These are phyloP conservation scores for Candida albicans DNA, from an alignment of 1,139 yeast genomes.

Conservation along the genomic window DNA sequence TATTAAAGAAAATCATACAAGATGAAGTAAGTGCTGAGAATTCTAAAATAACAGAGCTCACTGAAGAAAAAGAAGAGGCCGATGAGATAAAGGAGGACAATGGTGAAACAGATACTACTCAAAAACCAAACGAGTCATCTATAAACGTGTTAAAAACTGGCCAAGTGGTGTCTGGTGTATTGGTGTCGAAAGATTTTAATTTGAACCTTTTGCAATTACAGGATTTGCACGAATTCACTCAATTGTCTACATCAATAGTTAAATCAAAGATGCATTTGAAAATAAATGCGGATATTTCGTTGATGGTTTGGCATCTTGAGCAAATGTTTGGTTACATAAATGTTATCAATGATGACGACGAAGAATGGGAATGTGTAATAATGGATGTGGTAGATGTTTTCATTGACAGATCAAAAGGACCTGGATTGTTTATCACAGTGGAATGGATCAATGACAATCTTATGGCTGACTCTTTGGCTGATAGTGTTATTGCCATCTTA, in stretches of 20 bases:
- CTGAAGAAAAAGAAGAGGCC: conserved; percentile 16
- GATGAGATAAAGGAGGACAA: conserved; percentile 14
- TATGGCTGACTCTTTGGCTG: conserved; percentile 92
- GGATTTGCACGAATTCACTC: conserved; percentile 87
- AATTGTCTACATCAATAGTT: conserved; percentile 80
- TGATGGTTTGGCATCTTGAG: conserved; percentile 84
- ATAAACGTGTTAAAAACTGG: conserved; percentile 26
- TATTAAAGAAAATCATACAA: conserved; percentile 34
- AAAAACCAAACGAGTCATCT: conserved; percentile 1
- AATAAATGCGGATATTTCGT: conserved; percentile 77
- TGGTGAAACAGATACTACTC: neutral
- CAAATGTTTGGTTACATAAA: conserved; percentile 94
- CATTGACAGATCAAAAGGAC: conserved; percentile 45
- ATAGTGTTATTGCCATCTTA: conserved; percentile 84
- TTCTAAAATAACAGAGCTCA: conserved; percentile 21
- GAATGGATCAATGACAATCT: conserved; percentile 88
- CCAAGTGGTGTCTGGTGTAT: conserved; percentile 73
- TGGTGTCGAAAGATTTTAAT: conserved; percentile 90
- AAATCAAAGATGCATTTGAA: conserved; percentile 77
- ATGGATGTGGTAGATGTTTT: conserved; percentile 47
- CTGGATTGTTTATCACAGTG: conserved; percentile 54
- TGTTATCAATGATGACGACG: conserved; percentile 60
- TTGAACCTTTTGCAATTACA: conserved; percentile 76
- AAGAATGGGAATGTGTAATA: conserved; percentile 51
- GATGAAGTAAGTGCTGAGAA: conserved; percentile 16